phyloP scores from a whole-genome alignment of 176 grass and related monocot genomes.

The Tuctoria greenei region DNA sequence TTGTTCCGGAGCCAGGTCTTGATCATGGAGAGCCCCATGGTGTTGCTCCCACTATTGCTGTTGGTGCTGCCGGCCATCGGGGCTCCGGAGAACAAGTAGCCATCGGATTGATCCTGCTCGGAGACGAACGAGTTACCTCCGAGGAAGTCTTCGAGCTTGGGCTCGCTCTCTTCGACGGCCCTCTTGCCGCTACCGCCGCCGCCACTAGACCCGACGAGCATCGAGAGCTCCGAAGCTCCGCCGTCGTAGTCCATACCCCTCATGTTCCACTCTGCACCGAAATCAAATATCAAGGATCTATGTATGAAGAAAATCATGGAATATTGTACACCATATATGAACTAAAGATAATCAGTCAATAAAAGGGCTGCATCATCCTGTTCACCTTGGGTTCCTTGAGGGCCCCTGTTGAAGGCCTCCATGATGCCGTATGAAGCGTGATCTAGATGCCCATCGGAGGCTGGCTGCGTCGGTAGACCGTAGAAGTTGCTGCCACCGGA shows the following conservation, averaged over 20 bases:
- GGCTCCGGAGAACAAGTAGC: constrained; percentile 57
- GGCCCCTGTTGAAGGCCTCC: constrained; percentile 48
- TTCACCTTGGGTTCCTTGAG: constrained; percentile 51
- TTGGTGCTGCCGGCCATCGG: constrained; percentile 40
- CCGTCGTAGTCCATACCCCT: constrained; percentile 65
- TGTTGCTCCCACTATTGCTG: constrained; percentile 50
- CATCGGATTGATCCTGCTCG: constrained; percentile 61
- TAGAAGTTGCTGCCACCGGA: constrained; percentile 48
- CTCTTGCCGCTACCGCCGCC: constrained; percentile 32
- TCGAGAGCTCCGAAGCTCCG: constrained; percentile 81
- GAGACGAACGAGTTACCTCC: constrained; percentile 79
- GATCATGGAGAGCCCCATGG: constrained; percentile 89
- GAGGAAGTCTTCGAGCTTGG: constrained; percentile 97
- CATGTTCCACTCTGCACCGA: constrained; percentile 79
- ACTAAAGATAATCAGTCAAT: not conserved
- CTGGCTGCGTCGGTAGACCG: constrained; percentile 24
- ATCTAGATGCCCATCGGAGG: constrained; percentile 40
- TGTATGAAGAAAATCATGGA: constrained; percentile 1
- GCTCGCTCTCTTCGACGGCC: constrained; percentile 49
- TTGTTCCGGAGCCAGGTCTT: constrained; percentile 92
- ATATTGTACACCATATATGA: constrained; percentile 16
- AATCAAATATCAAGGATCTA: constrained; percentile 40
- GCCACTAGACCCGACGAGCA: constrained; percentile 86
- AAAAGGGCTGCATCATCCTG: not conserved
- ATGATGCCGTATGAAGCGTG: constrained; percentile 49